Evolutionary conservation across 306 rosid genomes (phyloP).

Genomic region (Mucuna pruriens): DNA sequence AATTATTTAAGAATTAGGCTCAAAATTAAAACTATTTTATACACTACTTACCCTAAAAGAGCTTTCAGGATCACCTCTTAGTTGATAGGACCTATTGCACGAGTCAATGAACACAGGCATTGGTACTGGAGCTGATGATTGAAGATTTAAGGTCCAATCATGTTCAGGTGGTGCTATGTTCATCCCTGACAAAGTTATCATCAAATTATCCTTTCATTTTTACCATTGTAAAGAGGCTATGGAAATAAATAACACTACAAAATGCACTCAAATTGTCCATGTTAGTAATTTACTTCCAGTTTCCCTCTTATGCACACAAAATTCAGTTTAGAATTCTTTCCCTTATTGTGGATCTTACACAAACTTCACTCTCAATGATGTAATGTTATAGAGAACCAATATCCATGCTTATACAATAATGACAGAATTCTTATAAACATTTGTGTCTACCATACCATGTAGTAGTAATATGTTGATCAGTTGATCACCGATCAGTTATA

Average conservation of each 20-base stretch:
- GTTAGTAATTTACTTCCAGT: not conserved
- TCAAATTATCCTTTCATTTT: constrained; percentile 17
- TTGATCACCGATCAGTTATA: constrained; percentile 10
- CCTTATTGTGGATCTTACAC: not conserved
- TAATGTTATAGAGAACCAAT: not conserved
- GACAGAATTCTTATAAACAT: not conserved
- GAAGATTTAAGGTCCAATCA: not conserved
- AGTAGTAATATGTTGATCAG: not conserved
- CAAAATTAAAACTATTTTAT: not conserved
- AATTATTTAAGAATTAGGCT: not conserved
- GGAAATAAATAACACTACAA: constrained; percentile 1
- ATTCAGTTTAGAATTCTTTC: not conserved
- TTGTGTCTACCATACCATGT: not conserved
- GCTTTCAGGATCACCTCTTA: not conserved
- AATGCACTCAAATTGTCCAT: constrained; percentile 14
- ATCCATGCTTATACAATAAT: not conserved
- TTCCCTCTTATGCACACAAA: not conserved
- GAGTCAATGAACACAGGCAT: constrained; percentile 18
- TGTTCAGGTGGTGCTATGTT: constrained; percentile 11
- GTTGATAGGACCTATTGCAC: constrained; percentile 21
- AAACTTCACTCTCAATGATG: constrained; percentile 15
- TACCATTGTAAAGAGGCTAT: constrained; percentile 8
- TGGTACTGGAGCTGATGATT: not conserved
- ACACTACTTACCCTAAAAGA: constrained; percentile 18
- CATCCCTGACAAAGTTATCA: constrained; percentile 26